Percentiles rank a stretch among this genome's conserved stretches.
phyloP scores from a whole-genome alignment of 768 basidiomycete genomes.

The Antrodiella citrinella region DNA sequence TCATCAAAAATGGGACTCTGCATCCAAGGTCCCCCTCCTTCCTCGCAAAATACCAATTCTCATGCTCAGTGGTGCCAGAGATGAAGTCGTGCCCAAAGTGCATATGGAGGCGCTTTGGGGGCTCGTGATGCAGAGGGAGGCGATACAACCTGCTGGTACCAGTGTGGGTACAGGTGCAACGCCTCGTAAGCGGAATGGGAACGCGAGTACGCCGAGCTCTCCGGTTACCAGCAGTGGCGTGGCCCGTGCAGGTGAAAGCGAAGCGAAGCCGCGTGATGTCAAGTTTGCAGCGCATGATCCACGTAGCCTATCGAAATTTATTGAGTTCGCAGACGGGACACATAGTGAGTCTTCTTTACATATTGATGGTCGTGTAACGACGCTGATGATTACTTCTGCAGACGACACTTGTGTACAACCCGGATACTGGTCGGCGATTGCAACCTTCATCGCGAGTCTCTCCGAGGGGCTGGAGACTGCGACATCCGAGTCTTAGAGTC shows the following conservation, averaged over 20 bases:
- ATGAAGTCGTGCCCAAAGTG: conserved; percentile 66
- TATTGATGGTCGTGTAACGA: background rate
- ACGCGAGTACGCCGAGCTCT: background rate
- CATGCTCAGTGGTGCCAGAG: conserved; percentile 67
- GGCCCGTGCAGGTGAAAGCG: background rate
- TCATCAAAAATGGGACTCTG: conserved; percentile 85
- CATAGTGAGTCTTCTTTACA: conserved; percentile 4
- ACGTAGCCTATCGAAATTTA: conserved; percentile 2
- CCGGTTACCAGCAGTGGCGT: background rate
- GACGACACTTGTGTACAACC: conserved; percentile 11
- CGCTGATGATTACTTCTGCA: background rate
- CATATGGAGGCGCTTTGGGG: conserved; percentile 77
- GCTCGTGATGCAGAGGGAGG: conserved; percentile 30
- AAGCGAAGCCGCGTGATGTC: background rate
- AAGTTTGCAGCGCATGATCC: background rate
- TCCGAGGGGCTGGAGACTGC: background rate
- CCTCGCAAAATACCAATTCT: conserved; percentile 65
- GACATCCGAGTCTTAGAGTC: background rate
- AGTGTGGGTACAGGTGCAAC: background rate
- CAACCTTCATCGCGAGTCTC: conserved; percentile 5
- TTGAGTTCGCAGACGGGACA: conserved; percentile 6
- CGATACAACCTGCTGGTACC: background rate
- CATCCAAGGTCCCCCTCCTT: conserved; percentile 47
- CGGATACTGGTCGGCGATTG: conserved; percentile 8
- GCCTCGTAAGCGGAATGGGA: background rate